These are phyloP conservation scores for Halenospora varia DNA, from an alignment of 495 filamentous ascomycete genomes.

Conservation along the genomic window DNA sequence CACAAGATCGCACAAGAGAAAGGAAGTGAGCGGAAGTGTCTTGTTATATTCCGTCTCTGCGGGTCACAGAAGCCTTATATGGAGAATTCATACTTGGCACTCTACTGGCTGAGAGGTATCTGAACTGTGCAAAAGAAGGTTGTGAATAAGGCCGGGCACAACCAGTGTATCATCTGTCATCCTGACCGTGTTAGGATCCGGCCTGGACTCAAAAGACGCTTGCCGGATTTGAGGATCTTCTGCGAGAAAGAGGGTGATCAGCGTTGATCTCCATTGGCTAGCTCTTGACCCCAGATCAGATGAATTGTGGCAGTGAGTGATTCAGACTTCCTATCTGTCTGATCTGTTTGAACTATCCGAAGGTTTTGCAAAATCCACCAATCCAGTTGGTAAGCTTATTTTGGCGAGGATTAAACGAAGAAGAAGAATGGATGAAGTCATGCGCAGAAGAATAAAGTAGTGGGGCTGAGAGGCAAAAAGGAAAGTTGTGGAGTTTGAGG, in stretches of 20 bases:
- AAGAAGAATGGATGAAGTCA: neutral
- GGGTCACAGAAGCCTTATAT: conserved; percentile 8
- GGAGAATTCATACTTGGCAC: no score
- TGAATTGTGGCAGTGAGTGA: neutral
- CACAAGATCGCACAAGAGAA: neutral
- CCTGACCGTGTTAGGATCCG: neutral
- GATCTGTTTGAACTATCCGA: neutral
- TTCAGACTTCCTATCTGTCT: neutral
- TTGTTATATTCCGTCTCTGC: neutral
- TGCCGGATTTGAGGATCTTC: neutral
- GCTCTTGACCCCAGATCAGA: neutral
- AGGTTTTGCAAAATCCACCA: neutral
- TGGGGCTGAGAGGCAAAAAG: neutral
- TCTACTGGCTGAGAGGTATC: no score
- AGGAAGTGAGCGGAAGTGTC: neutral
- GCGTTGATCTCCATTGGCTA: neutral
- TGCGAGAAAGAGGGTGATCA: neutral
- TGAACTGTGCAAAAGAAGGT: neutral
- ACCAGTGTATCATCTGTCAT: neutral
- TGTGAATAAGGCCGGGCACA: neutral
- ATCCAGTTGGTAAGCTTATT: neutral
- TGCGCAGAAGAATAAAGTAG: neutral
- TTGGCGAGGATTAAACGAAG: neutral
- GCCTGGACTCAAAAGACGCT: neutral
- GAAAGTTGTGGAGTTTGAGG: neutral